Evolutionary conservation across 176 grass and related monocot genomes (phyloP).

Genomic region (Eragrostis curvula): DNA sequence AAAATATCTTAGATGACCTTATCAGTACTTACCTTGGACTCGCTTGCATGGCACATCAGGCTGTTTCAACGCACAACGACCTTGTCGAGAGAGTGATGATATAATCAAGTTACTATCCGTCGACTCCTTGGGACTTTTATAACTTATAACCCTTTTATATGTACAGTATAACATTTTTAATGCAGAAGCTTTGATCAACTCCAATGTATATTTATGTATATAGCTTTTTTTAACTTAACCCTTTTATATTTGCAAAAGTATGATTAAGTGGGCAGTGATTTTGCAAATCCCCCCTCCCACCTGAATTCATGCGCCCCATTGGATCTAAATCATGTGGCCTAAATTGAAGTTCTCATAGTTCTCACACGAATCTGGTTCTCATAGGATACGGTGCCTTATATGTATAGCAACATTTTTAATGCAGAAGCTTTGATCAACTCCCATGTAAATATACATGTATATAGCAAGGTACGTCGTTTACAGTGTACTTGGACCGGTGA

Average conservation of each 20-base stretch:
- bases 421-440: slow-evolving; percentile 24
- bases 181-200: slow-evolving; percentile 22
- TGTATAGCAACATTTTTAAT: not conserved
- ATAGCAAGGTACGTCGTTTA: not conserved
- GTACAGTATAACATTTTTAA: not conserved
- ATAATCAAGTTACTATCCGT: too few species aligned
- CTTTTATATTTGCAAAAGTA: too few species aligned
- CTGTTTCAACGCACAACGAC: slow-evolving; percentile 23
- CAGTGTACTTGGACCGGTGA: not conserved
- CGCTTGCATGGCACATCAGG: not conserved
- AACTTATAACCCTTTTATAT: not conserved
- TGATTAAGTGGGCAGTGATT: too few species aligned
- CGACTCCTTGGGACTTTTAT: not conserved
- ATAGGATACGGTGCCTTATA: too few species aligned
- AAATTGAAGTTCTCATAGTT: too few species aligned
- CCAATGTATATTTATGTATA: not conserved
- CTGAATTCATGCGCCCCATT: too few species aligned
- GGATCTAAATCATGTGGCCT: too few species aligned
- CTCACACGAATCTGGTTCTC: too few species aligned
- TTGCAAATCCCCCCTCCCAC: too few species aligned
- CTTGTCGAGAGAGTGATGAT: not conserved
- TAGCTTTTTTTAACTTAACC: too few species aligned
- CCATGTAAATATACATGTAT: not conserved
- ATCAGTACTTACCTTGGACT: slow-evolving; percentile 1
- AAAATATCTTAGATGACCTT: not conserved